Conservation (phyloP, 805 yeast genomes). For the Naumovozyma castellii region DNA sequence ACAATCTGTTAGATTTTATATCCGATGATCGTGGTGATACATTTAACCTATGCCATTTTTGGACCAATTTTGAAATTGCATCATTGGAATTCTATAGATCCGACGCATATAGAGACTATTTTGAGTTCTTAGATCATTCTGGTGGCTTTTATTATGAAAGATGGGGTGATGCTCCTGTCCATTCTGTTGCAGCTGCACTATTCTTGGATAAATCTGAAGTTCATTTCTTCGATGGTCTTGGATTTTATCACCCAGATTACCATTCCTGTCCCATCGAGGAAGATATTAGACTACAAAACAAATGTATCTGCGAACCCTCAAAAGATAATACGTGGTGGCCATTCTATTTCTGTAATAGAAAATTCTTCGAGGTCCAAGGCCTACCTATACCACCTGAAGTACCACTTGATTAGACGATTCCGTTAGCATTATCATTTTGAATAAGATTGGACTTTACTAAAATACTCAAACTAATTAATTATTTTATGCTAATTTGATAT, state of each 20-base stretch:
- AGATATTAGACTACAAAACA: constrained; percentile 44
- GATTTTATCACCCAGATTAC: constrained; percentile 67
- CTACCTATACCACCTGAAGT: constrained; percentile 9
- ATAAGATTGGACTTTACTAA: neutral
- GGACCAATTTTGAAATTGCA: constrained; percentile 74
- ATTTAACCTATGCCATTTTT: constrained; percentile 71
- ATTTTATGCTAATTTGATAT: too few species aligned
- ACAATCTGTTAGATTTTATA: constrained; percentile 55
- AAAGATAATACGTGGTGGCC: constrained; percentile 63
- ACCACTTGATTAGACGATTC: too few species aligned
- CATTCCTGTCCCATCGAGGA: constrained; percentile 50
- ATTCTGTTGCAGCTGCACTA: constrained; percentile 62
- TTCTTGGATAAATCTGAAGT: constrained; percentile 47
- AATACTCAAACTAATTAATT: too few species aligned
- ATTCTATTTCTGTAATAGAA: constrained; percentile 58
- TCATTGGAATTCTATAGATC: constrained; percentile 61
- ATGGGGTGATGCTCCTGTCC: constrained; percentile 95
- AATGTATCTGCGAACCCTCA: constrained; percentile 52
- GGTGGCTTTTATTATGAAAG: constrained; percentile 84
- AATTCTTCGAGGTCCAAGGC: constrained; percentile 37
- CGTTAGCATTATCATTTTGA: neutral
- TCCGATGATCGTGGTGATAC: constrained; percentile 53
- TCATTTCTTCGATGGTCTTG: constrained; percentile 66
- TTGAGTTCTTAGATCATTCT: constrained; percentile 48
- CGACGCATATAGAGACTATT: constrained; percentile 46